Evolutionary conservation across 306 rosid species (phyloP), one percentile per base, ranked within the genome.

Genomic region (Urtica urens): DNA sequence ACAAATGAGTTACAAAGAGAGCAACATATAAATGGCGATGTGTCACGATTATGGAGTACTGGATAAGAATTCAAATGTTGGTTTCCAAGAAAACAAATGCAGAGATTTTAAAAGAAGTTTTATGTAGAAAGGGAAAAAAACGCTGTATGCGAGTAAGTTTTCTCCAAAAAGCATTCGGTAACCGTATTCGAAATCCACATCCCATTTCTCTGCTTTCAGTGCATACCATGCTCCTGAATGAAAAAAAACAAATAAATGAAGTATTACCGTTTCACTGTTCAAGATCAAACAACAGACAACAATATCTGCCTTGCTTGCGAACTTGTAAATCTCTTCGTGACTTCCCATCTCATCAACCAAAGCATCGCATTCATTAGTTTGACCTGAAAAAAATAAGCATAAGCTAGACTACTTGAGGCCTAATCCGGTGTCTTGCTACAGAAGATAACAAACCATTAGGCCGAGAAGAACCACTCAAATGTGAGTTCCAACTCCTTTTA

Each of bases 261-360:
- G 57, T 52, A 64, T 43, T 49, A 88, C 97, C 63, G 97, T 88
- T 76, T 88, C 75, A 12, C 52, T 53, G 66, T 83, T 83, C 55
- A 71, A 72, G 25, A 13, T 4, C 64, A 88, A 34, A 73, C 97
- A 88, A 60, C 95, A 83, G 66, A 83, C 90, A 46, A 83, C 72
- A 33, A 88, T 83, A 74, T 88, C 95, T 6, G 97, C 86, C 52
- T 62, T 71, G 67, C 78, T 63, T 12, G 93, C 95, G 37, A 83
- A 88, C 61, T 70, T 70, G 43, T 65, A 64, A 30, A 88, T 76
- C 49, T 88, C 86, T 63, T 70, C 82, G 43, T 76, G 90, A 51
- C 47, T 45, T 49, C 93, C 93, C 75, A 71, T 83, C 76, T 69
- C 74, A 33, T 83, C 95, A 59, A 88, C 72, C 56, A 81, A 69